These are phyloP conservation scores for Aspergillus aculeatus DNA, from an alignment of 2,329 filamentous ascomycete species.

Conservation along the genomic window DNA sequence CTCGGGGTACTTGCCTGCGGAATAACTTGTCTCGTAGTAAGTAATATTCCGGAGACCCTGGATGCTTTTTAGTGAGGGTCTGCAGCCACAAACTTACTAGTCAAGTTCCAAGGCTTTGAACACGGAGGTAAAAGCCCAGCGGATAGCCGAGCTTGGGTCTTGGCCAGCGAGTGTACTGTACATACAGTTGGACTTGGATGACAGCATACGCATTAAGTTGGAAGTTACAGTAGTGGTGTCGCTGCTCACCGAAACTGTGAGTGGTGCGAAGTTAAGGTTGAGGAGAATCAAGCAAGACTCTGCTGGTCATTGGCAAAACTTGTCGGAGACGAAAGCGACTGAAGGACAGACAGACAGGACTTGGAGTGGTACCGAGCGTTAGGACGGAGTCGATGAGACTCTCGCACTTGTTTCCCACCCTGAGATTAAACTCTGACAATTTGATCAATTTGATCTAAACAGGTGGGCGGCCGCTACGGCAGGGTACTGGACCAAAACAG, in stretches of 20 bases:
- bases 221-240: too few species aligned
- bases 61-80: not conserved
- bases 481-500: not conserved
- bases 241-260: too few species aligned
- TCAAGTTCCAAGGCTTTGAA: not conserved
- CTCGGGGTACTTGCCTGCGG: not conserved
- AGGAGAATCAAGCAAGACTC: not conserved
- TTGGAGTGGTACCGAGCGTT: not conserved
- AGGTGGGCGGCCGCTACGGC: not conserved
- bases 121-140: not conserved
- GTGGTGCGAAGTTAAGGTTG: not conserved
- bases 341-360: not conserved
- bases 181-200: too few species aligned
- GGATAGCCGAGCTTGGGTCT: not conserved
- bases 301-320: too few species aligned
- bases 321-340: too few species aligned
- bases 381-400: not conserved
- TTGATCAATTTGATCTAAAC: not conserved
- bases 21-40: not conserved
- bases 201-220: too few species aligned
- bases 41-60: not conserved
- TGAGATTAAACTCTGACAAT: not conserved
- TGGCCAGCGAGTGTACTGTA: too few species aligned
- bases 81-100: not conserved
- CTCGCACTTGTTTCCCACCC: not conserved